These are phyloP conservation scores for Rasamsonia emersonii DNA, from an alignment of 2,329 filamentous ascomycete genomes.

Conservation along the genomic window DNA sequence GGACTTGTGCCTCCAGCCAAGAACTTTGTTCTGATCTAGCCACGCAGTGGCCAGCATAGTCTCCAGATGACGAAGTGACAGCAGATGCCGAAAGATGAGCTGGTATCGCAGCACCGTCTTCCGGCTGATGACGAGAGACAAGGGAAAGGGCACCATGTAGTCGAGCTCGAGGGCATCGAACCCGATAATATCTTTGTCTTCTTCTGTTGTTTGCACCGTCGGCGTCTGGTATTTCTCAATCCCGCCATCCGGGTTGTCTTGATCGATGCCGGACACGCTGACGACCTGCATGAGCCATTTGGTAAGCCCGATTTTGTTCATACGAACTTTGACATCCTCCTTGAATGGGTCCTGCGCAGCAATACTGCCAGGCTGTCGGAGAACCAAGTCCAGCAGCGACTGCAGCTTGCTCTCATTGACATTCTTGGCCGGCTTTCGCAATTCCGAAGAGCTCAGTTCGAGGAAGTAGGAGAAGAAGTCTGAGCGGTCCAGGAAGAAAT, in stretches of 20 bases:
- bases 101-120: conserved; percentile 98
- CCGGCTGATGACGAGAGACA: conserved; percentile 89
- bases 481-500: conserved; percentile 96
- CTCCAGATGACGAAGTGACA: conserved; percentile 84
- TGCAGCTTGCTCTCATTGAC: conserved; percentile 93
- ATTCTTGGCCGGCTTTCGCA: conserved; percentile 77
- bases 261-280: conserved; percentile 90
- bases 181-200: conserved; percentile 76
- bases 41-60: conserved; percentile 78
- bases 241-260: conserved; percentile 56
- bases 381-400: conserved; percentile 85
- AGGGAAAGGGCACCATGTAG: conserved; percentile 87
- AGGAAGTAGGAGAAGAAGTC: conserved; percentile 99
- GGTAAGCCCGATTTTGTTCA: conserved; percentile 89
- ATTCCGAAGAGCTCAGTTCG: conserved; percentile 78
- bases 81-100: conserved; percentile 84
- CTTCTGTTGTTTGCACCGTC: conserved; percentile 54
- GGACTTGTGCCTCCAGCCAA: conserved; percentile 75
- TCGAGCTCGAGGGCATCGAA: conserved; percentile 92
- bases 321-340: conserved; percentile 93
- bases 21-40: conserved; percentile 76
- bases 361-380: conserved; percentile 91
- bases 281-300: conserved; percentile 94
- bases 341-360: conserved; percentile 95
- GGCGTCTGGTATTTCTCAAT: conserved; percentile 67